phyloP scores from a whole-genome alignment of 495 filamentous ascomycete genomes.

The Penicillium silybi region DNA sequence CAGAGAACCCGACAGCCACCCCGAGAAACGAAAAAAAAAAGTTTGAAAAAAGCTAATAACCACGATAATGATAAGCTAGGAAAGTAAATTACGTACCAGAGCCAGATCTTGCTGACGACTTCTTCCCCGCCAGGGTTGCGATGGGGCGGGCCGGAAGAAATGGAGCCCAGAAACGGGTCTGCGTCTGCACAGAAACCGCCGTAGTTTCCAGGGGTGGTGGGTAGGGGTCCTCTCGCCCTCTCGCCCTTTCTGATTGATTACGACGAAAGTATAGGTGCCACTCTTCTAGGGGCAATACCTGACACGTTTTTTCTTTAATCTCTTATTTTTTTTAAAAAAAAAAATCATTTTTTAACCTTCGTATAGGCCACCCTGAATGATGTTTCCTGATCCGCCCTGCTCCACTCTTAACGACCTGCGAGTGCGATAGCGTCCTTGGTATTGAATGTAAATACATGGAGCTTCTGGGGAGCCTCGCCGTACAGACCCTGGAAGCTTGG shows the following conservation, averaged over 20 bases:
- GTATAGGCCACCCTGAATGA: not conserved
- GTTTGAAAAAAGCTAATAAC: no score
- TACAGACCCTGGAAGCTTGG: constrained; percentile 32
- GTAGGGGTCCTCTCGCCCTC: constrained; percentile 14
- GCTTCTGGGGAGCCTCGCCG: constrained; percentile 19
- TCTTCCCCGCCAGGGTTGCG: constrained; percentile 16
- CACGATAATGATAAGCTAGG: not conserved
- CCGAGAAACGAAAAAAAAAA: not conserved
- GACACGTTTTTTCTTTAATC: constrained; percentile 4
- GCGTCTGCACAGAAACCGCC: constrained; percentile 26
- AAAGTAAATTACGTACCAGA: not conserved
- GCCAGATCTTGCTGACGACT: constrained; percentile 19
- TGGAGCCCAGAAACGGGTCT: constrained; percentile 20
- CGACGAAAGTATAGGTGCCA: not conserved
- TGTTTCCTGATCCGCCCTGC: constrained; percentile 1
- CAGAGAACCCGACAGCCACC: not conserved
- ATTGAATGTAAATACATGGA: constrained; percentile 12
- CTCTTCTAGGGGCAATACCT: not conserved
- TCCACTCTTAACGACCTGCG: constrained; percentile 10
- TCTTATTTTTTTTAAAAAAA: constrained; percentile 4
- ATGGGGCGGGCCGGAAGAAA: constrained; percentile 24
- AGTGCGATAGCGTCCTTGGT: constrained; percentile 13
- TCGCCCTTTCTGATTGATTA: not conserved
- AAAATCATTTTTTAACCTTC: constrained; percentile 3
- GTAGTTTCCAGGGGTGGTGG: constrained; percentile 20